Base-by-base conservation (phyloP, 169 alveolate genomes). In the Plasmodium berghei region DNA sequence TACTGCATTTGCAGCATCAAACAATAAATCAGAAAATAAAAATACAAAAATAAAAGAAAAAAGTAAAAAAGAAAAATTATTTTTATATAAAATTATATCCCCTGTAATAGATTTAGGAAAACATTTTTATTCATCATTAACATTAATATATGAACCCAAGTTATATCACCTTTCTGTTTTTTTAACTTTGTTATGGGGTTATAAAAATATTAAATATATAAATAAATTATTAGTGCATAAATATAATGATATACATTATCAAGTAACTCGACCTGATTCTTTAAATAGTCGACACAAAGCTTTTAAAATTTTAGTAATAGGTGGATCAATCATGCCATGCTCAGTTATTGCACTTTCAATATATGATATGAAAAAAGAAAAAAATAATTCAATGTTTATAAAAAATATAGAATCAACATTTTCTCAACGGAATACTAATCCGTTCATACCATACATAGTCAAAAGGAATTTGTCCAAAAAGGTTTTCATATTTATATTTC, bases 251-350 rank as follows among this genome's bases (percentile, higher is more conserved):
- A 42, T 77, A 9, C 75, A 77, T 28, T 77, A 77, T 64, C 89
- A 77, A 52, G 54, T 77, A 1, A 64, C 77, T n/a, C 55, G 89
- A 20, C 89, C 89, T 0, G 89, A 77, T 18, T 77, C 89, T 22
- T 45, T 77, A 46, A 77, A 69, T 24, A 54, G 89, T 58, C 26
- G 89, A 24, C 22, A 40, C 5, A 77, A 22, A 54, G 89, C 89
- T 14, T 77, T 77, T 46, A 77, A 64, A 18, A 48, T 64, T 14
- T 77, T 77, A 64, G 89, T 58, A 8, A 40, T 77, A 10, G 89
- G 89, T 6, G 89, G 89, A 14, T 77, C 67, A 4, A 56, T 77
- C 12, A 16, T 77, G 14, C 89, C 89, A 8, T 66, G 72, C 18
- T 63, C 61, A 0, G 14, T 77, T 45, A 63, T 77, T 22, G 48